Evolutionary conservation across 768 basidiomycete species (phyloP).

Genomic region (Russula brevipes): DNA sequence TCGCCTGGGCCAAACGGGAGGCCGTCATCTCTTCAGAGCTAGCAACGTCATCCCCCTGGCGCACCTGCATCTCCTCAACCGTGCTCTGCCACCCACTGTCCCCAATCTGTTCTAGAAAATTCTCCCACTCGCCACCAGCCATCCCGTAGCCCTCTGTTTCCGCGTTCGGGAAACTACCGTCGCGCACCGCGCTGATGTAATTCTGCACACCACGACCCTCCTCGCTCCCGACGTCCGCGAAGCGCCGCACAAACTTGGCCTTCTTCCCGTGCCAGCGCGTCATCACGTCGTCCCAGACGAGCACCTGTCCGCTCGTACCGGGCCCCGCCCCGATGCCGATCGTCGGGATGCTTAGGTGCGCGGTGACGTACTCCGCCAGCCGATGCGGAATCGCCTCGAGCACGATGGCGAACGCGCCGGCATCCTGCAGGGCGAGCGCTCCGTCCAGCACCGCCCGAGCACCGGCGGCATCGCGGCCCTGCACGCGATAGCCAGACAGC

Average conservation of each 20-base stretch:
- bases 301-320: constrained; percentile 79
- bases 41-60: background rate
- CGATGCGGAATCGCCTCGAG: constrained; percentile 86
- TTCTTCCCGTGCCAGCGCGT: constrained; percentile 81
- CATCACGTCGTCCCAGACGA: constrained; percentile 90
- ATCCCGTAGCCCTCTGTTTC: constrained; percentile 81
- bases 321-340: constrained; percentile 96
- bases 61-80: constrained; percentile 1
- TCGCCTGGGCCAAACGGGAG: constrained; percentile 12
- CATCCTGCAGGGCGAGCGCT: constrained; percentile 68
- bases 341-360: constrained; percentile 64
- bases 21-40: constrained; percentile 1
- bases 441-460: constrained; percentile 58
- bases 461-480: constrained; percentile 63
- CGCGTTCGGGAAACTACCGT: constrained; percentile 67
- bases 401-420: constrained; percentile 84
- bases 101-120: constrained; percentile 42
- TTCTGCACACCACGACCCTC: constrained; percentile 59
- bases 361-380: constrained; percentile 72
- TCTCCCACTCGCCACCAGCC: constrained; percentile 65
- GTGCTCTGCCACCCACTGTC: constrained; percentile 19
- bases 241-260: constrained; percentile 88
- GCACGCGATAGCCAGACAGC: constrained; percentile 86
- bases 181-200: constrained; percentile 73
- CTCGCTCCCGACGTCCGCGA: constrained; percentile 64